Conservation (phyloP, 2,329 filamentous ascomycete genomes). For the Phialophora chinensis region DNA sequence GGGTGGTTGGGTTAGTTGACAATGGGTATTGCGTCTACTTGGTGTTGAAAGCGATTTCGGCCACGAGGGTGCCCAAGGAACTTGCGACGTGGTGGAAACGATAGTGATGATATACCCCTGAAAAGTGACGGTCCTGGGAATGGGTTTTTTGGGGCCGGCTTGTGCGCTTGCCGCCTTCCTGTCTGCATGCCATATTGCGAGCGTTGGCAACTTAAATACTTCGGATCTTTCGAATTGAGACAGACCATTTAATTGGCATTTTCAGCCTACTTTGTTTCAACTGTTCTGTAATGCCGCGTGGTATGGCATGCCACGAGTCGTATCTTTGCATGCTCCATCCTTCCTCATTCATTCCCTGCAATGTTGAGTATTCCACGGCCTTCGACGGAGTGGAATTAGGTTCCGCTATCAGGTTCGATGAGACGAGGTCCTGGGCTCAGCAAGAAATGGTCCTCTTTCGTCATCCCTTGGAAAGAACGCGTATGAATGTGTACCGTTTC, state of each 20-base stretch:
- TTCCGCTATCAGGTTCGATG: background rate
- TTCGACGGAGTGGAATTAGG: background rate
- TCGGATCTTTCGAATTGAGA: background rate
- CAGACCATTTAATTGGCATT: background rate
- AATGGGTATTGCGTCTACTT: background rate
- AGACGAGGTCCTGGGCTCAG: background rate
- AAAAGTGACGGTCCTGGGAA: constrained; percentile 4
- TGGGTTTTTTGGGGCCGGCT: background rate
- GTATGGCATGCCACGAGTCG: background rate
- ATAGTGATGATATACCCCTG: constrained; percentile 5
- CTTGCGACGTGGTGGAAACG: background rate
- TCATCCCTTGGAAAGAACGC: background rate
- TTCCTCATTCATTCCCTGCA: background rate
- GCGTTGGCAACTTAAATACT: background rate
- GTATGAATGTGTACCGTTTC: background rate
- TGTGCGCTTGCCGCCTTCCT: background rate
- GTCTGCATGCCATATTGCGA: background rate
- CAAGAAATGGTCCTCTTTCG: background rate
- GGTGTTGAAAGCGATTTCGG: background rate
- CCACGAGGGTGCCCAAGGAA: background rate
- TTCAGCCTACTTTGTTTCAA: background rate
- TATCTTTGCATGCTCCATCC: background rate
- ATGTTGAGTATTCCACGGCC: background rate
- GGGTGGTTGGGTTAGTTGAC: background rate
- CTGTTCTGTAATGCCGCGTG: background rate